Evolutionary conservation across 257 asterid genomes (phyloP).

Genomic region (Fraxinus excelsior): DNA sequence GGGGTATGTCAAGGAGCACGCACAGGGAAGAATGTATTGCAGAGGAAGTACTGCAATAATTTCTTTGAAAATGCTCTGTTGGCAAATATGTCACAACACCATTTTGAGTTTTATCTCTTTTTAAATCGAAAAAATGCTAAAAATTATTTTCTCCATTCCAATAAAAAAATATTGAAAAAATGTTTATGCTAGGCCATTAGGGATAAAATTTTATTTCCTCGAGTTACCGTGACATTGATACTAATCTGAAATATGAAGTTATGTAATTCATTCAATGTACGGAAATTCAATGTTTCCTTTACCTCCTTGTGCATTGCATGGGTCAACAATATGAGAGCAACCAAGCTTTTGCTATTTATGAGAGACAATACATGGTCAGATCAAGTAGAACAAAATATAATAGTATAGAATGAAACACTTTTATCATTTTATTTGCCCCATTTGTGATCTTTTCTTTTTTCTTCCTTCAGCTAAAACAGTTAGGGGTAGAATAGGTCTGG

Average conservation of each 20-base stretch:
- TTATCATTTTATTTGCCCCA: not conserved
- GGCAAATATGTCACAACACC: not conserved
- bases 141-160: not conserved
- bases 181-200: not conserved
- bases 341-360: no score
- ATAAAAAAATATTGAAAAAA: not conserved
- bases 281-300: no score
- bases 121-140: not conserved
- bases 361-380: not conserved
- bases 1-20: conserved; percentile 11
- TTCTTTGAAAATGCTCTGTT: not conserved
- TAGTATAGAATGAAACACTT: not conserved
- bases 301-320: no score
- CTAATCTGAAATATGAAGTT: not conserved
- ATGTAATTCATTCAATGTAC: not conserved
- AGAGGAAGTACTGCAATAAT: not conserved
- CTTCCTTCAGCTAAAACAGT: not conserved
- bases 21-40: not conserved
- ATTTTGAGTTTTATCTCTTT: not conserved
- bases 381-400: not conserved
- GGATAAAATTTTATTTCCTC: not conserved
- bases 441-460: not conserved
- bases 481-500: not conserved
- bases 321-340: no score
- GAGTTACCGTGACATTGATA: not conserved